Conservation (phyloP, 2,329 filamentous ascomycete genomes). For the Fusarium devonianum region DNA sequence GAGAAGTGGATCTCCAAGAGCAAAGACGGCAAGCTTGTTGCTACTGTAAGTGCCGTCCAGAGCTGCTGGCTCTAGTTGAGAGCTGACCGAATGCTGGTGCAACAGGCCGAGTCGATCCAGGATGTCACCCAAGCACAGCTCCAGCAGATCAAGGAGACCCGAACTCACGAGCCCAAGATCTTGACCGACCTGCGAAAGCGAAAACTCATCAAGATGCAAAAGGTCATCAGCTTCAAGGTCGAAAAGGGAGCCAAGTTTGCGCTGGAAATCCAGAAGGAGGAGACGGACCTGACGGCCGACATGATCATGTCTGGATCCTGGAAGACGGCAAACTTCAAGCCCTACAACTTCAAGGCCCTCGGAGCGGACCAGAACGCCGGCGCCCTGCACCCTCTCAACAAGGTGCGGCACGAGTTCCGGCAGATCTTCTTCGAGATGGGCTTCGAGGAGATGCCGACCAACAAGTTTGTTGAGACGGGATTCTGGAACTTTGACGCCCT, state of each 20-base stretch:
- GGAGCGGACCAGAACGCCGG: conserved; percentile 68
- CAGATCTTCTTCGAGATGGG: conserved; percentile 99
- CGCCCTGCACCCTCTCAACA: conserved; percentile 78
- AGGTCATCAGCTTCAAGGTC: conserved; percentile 84
- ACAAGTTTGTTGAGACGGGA: conserved; percentile 91
- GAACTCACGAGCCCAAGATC: conserved; percentile 77
- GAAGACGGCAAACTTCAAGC: conserved; percentile 92
- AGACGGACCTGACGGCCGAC: conserved; percentile 92
- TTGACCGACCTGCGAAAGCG: conserved; percentile 87
- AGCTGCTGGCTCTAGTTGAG: neutral
- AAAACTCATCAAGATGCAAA: conserved; percentile 84
- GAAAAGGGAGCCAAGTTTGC: conserved; percentile 88
- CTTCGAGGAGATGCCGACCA: conserved; percentile 97
- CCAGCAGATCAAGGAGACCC: conserved; percentile 72
- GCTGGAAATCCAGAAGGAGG: conserved; percentile 86
- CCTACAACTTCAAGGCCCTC: conserved; percentile 76
- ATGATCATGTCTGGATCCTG: conserved; percentile 89
- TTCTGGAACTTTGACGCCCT: conserved; percentile 99
- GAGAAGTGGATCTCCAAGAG: conserved; percentile 74
- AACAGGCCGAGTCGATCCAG: conserved; percentile 73
- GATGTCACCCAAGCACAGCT: conserved; percentile 83
- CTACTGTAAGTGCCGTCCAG: conserved; percentile 52
- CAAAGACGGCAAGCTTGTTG: conserved; percentile 62
- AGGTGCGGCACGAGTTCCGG: conserved; percentile 93
- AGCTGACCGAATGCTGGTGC: conserved; percentile 7